Conservation (phyloP, 345 rosid species). For the Sapria himalayana region DNA sequence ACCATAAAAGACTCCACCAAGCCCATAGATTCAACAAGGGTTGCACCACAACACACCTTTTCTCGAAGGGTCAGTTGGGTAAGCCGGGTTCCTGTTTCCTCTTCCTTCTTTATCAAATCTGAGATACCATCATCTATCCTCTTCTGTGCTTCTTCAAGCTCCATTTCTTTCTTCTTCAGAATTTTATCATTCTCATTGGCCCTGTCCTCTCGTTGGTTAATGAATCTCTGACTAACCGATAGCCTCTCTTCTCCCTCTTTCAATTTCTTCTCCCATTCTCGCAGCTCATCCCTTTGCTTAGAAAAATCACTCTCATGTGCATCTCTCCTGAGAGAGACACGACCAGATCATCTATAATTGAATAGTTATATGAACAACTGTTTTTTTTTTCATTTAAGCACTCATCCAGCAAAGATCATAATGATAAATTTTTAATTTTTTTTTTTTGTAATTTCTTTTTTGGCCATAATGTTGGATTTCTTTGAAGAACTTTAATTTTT, state of each 20-base stretch:
- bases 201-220: slow-evolving; percentile 83
- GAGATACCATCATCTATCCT: slow-evolving; percentile 43
- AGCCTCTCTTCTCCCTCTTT: slow-evolving; percentile 83
- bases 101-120: slow-evolving; percentile 45
- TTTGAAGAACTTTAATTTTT: too few species aligned
- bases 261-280: slow-evolving; percentile 77
- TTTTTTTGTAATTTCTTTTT: too few species aligned
- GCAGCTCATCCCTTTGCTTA: slow-evolving; percentile 84
- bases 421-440: too few species aligned
- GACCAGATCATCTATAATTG: slow-evolving; percentile 5
- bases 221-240: slow-evolving; percentile 32
- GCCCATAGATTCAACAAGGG: too few species aligned
- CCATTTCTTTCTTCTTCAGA: slow-evolving; percentile 55
- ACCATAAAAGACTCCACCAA: too few species aligned
- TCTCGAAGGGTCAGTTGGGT: slow-evolving; percentile 34
- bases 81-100: slow-evolving; percentile 40
- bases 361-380: too few species aligned
- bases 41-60: too few species aligned
- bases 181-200: slow-evolving; percentile 59
- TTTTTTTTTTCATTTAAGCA: too few species aligned
- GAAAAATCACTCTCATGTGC: slow-evolving; percentile 39
- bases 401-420: too few species aligned
- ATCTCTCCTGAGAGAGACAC: slow-evolving; percentile 36
- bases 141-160: slow-evolving; percentile 57
- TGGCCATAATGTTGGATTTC: too few species aligned